Conservation (phyloP, 345 rosid species). For the Euclidium syriacum region DNA sequence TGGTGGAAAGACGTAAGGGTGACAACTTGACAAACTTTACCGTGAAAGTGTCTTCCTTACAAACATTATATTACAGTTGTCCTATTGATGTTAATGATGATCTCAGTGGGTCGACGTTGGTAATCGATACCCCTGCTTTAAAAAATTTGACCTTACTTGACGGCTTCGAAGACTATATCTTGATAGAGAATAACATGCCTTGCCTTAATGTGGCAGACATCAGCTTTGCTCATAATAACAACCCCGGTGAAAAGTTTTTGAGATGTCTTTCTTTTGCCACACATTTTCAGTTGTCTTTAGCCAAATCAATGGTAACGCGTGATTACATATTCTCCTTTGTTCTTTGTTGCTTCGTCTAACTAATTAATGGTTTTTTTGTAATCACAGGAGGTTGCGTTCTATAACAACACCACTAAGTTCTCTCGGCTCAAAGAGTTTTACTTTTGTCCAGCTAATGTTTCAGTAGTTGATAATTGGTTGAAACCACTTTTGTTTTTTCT, state of each 20-base stretch:
- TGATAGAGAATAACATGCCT: not conserved
- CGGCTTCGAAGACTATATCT: not conserved
- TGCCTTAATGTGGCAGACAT: not conserved
- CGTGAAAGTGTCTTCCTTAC: not conserved
- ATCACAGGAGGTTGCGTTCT: not conserved
- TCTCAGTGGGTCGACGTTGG: not conserved
- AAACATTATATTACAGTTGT: not conserved
- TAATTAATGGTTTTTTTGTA: not conserved
- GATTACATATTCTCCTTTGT: not conserved
- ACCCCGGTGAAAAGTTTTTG: not conserved
- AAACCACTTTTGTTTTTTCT: not conserved
- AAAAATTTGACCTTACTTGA: not conserved
- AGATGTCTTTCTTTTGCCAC: not conserved
- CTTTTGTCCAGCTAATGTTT: not conserved
- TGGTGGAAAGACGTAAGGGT: not conserved
- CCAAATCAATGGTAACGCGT: not conserved
- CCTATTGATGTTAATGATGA: not conserved
- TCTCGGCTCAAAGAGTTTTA: not conserved
- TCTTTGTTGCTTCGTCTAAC: not conserved
- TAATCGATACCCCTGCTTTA: not conserved
- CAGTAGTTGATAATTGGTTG: not conserved
- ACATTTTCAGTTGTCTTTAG: not conserved
- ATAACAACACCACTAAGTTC: not conserved
- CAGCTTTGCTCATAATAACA: not conserved
- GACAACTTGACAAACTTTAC: not conserved